Evolutionary conservation across 352 stramenopile species (phyloP), one percentile per base, ranked within the genome.

Genomic region (Phytophthora fragariaefolia): DNA sequence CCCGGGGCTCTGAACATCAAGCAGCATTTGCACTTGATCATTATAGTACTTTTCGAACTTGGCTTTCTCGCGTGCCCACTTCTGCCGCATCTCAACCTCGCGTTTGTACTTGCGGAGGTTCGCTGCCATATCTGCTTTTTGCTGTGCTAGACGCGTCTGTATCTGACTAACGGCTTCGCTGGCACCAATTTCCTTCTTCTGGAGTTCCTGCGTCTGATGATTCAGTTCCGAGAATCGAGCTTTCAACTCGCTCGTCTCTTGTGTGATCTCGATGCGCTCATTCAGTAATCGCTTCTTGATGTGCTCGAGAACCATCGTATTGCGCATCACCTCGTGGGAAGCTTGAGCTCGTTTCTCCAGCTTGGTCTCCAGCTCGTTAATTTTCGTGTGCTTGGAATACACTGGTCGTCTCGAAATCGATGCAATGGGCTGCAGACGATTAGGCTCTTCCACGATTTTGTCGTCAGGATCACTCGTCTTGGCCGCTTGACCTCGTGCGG

Each of bases 11-110:
- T 72, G 58, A 4, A 30, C 26, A 15, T 76, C 69, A 20, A 73
- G 30, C 49, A 76, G 22, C 8, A 58, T 56, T 23, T 74, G 68
- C 32, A 95, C 76, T 60, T 95, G 87, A 49, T 91, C 79, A 49
- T 88, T 86, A 69, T 93, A 95, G 66, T 93, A 94, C 48, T 83
- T 89, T 30, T 95, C 83, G 43, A 95, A 95, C 52, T 95, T 94
- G 49, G 82, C 73, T 56, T 92, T 93, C 58, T 95, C 87, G 0
- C 82, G 63, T 2, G 79, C 75, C 87, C 87, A 95, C 46, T 93
- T 92, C 9, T 91, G 77, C 4, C 87, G 74, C 63, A 93, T 76
- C 20, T 77, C 72, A 1, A 94, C 73, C 55, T 95, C 87, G 10
- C 80, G 74, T 36, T 82, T 74, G 51, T 90, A 93, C 27, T 87